phyloP scores from a whole-genome alignment of 2,329 filamentous ascomycete genomes.

The Trichoderma harzianum region DNA sequence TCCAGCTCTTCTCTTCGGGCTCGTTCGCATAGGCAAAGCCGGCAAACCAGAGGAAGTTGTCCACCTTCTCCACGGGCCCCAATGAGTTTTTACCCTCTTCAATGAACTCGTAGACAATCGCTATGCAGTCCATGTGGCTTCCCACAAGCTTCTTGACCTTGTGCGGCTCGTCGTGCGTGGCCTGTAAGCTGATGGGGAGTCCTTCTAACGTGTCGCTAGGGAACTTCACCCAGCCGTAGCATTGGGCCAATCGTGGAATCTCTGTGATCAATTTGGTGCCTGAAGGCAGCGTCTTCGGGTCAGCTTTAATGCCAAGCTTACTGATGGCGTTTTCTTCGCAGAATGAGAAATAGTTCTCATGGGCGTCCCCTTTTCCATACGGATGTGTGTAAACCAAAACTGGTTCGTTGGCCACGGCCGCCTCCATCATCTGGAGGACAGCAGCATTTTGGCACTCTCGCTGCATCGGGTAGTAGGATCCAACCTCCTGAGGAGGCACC shows the following conservation, averaged over 20 bases:
- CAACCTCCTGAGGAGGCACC: neutral
- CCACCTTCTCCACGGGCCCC: neutral
- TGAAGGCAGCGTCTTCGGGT: neutral
- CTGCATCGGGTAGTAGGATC: constrained; percentile 15
- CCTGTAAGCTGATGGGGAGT: neutral
- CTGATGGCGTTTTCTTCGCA: neutral
- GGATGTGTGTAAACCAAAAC: constrained; percentile 7
- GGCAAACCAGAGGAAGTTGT: constrained; percentile 10
- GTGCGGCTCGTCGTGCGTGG: neutral
- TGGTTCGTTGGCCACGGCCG: neutral
- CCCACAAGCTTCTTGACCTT: neutral
- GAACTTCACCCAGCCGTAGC: constrained; percentile 18
- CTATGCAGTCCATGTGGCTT: neutral
- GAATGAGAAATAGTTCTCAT: neutral
- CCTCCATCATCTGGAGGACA: constrained; percentile 17
- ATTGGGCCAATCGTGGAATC: neutral
- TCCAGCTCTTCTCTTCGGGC: neutral
- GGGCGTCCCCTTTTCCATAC: neutral
- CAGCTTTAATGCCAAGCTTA: no score
- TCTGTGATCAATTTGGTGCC: neutral
- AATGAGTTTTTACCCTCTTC: neutral
- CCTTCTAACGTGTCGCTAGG: neutral
- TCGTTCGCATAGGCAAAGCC: constrained; percentile 3
- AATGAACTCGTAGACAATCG: constrained; percentile 12
- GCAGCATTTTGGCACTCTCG: constrained; percentile 18